Base-by-base conservation (phyloP, 495 filamentous ascomycete genomes). In the Sphaerosporella brunnea region DNA sequence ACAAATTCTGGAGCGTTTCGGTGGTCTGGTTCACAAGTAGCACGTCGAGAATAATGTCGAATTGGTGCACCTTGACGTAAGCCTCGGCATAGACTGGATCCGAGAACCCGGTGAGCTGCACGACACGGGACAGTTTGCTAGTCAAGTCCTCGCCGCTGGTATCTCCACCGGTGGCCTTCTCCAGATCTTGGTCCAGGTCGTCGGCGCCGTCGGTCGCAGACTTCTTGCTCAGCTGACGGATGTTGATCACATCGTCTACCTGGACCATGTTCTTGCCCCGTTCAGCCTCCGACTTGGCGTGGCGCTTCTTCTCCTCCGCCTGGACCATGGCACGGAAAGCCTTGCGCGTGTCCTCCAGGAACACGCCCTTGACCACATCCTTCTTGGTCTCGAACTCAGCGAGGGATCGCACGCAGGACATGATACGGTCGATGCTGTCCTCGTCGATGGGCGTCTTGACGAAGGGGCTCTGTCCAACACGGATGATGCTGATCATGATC, bases 321-420 rank as follows among this genome's bases (percentile, higher is more conserved):
- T 93, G 84, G 1, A 99, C 87, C 84, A 96, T 95, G n/a, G 83
- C 84, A 32, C 84, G 75, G 76, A 96, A 99, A 0, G 92, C 92
- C 62, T 90, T 88, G 53, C 85, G 75, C 0, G 88, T 96, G 61
- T 99, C 92, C 57, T 99, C 82, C 18, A 99, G 70, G 69, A 95
- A 96, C 13, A 90, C 85, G 2, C 74, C 75, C 62, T 95, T 88
- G 7, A 96, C 73, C n/a, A n/a, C n/a, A 43, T 25, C 20, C 61
- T 87, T 92, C 66, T 79, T 81, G 55, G 88, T 68, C 3, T 77
- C 74, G 59, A 93, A 96, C 60, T 99, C 88, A 11, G 87, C 81
- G 15, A 99, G 70, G 4, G 86, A 90, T 38, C 88, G 80, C 7
- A 99, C 81, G 54, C 88, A 96, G 43, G 80, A 82, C 86, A 96